Conservation (phyloP, 495 filamentous ascomycete genomes). For the Thermochaetoides thermophila region DNA sequence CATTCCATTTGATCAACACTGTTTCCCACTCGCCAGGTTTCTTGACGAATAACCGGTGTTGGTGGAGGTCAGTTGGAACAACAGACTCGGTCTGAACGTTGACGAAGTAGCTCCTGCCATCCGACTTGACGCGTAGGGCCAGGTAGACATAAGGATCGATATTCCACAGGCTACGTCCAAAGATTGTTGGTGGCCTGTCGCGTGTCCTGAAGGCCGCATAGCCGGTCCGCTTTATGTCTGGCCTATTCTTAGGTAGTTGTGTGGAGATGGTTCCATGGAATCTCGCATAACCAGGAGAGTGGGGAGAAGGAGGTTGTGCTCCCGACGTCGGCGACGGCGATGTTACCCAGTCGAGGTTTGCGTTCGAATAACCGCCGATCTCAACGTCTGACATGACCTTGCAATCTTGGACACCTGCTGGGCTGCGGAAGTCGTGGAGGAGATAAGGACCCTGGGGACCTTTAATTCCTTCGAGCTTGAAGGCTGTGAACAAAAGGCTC, state of each 20-base stretch:
- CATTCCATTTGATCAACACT: conserved; percentile 69
- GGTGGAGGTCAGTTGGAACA: conserved; percentile 84
- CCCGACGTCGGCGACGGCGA: conserved; percentile 45
- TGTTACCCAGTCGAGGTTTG: conserved; percentile 51
- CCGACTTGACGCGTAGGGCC: conserved; percentile 77
- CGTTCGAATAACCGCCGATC: conserved; percentile 71
- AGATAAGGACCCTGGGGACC: conserved; percentile 39
- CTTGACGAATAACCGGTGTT: conserved; percentile 77
- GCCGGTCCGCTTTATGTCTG: conserved; percentile 57
- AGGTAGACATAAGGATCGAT: conserved; percentile 80
- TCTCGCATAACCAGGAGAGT: conserved; percentile 36
- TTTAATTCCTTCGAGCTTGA: conserved; percentile 39
- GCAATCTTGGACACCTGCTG: conserved; percentile 45
- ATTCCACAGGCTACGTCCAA: conserved; percentile 73
- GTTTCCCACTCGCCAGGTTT: conserved; percentile 85
- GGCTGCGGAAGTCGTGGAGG: conserved; percentile 51
- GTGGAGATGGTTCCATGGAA: conserved; percentile 86
- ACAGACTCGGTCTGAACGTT: conserved; percentile 92
- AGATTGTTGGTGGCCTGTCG: conserved; percentile 47
- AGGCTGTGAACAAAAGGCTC: too few relatives aligned
- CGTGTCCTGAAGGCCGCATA: conserved; percentile 78
- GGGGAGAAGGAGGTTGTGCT: conserved; percentile 29
- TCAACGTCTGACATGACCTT: conserved; percentile 77
- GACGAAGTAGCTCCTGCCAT: conserved; percentile 83
- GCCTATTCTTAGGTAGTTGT: conserved; percentile 57